Evolutionary conservation across 2,329 filamentous ascomycete genomes (phyloP).

Genomic region (Trichoderma sp.): DNA sequence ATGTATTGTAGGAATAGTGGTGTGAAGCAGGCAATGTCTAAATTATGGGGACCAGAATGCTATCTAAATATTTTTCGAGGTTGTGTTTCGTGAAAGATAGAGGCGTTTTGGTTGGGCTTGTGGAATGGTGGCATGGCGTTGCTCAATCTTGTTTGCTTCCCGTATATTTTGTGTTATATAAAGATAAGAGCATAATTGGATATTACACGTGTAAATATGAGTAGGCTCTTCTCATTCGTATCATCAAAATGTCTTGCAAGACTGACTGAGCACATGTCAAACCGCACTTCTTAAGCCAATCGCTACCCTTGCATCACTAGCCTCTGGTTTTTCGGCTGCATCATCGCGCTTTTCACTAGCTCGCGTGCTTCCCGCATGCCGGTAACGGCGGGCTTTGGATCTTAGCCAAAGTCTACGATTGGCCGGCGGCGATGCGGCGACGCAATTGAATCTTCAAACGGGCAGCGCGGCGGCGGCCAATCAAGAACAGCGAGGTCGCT

Average conservation of each 20-base stretch:
- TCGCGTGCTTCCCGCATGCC: not conserved
- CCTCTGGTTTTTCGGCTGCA: not conserved
- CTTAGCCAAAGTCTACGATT: slow-evolving; percentile 1
- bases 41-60: not conserved
- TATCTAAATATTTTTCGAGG: not conserved
- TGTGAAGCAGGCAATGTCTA: not conserved
- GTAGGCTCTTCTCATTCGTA: not conserved
- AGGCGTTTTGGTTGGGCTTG: not conserved
- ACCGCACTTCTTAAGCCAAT: not conserved
- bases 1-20: not conserved
- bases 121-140: not conserved
- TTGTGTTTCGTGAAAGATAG: not conserved
- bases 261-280: not conserved
- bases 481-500: not conserved
- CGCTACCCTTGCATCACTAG: not conserved
- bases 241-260: not conserved
- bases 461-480: not conserved
- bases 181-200: not conserved
- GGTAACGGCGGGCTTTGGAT: slow-evolving; percentile 7
- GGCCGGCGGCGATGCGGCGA: slow-evolving; percentile 3
- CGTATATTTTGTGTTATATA: not conserved
- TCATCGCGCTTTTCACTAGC: not conserved
- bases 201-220: not conserved
- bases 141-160: not conserved
- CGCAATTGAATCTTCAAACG: slow-evolving; percentile 24